Evolutionary conservation across 1,139 yeast species (phyloP).

Genomic region (Debaryomyces sp.): DNA sequence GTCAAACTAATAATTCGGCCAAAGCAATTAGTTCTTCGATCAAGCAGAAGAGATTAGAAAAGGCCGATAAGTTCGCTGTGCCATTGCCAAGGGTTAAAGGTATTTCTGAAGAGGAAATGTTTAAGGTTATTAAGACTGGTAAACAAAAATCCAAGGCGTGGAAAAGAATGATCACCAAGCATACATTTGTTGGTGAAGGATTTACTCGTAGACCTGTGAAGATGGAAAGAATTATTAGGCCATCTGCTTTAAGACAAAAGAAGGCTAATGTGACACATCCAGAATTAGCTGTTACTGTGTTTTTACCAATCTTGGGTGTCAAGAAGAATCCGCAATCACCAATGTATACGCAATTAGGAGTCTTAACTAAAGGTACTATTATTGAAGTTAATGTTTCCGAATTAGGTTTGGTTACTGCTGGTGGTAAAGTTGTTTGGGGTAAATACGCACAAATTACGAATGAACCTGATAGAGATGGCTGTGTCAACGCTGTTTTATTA

Average conservation of each 20-base stretch:
- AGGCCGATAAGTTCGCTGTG: constrained; percentile 94
- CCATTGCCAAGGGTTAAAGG: constrained; percentile 98
- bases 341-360: constrained; percentile 98
- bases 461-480: constrained; percentile 99
- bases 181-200: constrained; percentile 98
- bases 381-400: constrained; percentile 98
- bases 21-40: constrained; percentile 94
- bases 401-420: constrained; percentile 96
- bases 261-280: constrained; percentile 99
- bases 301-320: constrained; percentile 90
- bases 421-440: constrained; percentile 99
- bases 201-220: constrained; percentile 98
- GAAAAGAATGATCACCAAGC: constrained; percentile 99
- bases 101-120: constrained; percentile 98
- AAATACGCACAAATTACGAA: constrained; percentile 98
- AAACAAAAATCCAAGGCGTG: constrained; percentile 84
- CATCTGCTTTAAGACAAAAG: constrained; percentile 96
- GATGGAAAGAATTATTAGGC: constrained; percentile 96
- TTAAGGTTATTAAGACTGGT: constrained; percentile 96
- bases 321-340: constrained; percentile 99
- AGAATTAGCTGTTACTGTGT: constrained; percentile 91
- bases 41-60: constrained; percentile 95
- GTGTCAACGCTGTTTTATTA: constrained; percentile 94
- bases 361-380: constrained; percentile 95
- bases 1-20: constrained; percentile 92